These are phyloP conservation scores for Lachancea meyersii DNA, from an alignment of 805 yeast genomes.

Conservation along the genomic window DNA sequence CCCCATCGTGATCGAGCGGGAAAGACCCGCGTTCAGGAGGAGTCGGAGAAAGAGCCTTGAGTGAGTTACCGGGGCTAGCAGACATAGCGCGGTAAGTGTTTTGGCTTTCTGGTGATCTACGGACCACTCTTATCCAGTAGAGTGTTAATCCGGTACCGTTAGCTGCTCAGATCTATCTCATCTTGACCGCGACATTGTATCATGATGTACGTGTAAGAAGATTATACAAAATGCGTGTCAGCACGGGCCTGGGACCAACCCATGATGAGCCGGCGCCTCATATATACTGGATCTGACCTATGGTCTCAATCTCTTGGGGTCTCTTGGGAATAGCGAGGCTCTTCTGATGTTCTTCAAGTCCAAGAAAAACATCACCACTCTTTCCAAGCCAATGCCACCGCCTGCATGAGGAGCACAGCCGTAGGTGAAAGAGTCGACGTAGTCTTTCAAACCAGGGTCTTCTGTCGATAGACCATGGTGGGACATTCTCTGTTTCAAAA, in stretches of 20 bases:
- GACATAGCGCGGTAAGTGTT: conserved; percentile 19
- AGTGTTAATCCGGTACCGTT: too few relatives aligned
- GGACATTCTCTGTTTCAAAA: conserved; percentile 74
- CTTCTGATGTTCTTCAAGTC: conserved; percentile 96
- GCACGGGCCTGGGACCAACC: not conserved
- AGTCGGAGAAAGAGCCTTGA: conserved; percentile 59
- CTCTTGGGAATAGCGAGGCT: conserved; percentile 99
- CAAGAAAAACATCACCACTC: conserved; percentile 97
- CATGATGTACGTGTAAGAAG: not conserved
- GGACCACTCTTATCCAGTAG: too few relatives aligned
- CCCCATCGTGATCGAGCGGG: conserved; percentile 85
- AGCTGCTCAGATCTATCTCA: not conserved
- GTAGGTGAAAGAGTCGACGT: conserved; percentile 84
- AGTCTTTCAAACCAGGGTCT: conserved; percentile 80
- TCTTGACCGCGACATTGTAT: not conserved
- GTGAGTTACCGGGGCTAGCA: conserved; percentile 43
- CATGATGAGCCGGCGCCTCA: not conserved
- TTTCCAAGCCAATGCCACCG: conserved; percentile 98
- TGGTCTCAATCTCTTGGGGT: conserved; percentile 91
- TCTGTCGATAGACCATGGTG: conserved; percentile 77
- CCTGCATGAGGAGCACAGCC: conserved; percentile 99
- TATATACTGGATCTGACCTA: conserved; percentile 19
- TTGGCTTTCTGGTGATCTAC: too few relatives aligned
- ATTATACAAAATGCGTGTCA: not conserved
- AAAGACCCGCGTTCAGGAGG: conserved; percentile 97